phyloP scores from a whole-genome alignment of 768 basidiomycete genomes.

The Tylopilus sp. region DNA sequence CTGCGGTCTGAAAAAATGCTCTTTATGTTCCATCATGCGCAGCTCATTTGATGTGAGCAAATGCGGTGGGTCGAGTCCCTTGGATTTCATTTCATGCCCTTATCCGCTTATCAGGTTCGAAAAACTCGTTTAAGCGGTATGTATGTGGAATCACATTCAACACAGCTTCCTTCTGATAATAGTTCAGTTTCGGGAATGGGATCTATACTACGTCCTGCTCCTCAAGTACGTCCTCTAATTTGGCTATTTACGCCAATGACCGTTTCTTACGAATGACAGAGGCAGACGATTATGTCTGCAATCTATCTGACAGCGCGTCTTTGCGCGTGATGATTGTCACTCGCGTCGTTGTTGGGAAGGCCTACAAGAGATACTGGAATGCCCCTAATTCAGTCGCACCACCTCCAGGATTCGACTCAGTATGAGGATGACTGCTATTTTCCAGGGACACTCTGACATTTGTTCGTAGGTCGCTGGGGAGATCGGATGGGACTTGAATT shows the following conservation, averaged over 20 bases:
- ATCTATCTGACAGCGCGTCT: slow-evolving; percentile 37
- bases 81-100: slow-evolving; percentile 3
- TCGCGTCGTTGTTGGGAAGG: slow-evolving; percentile 62
- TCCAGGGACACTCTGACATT: not conserved
- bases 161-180: not conserved
- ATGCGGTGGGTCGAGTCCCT: slow-evolving; percentile 44
- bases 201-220: slow-evolving; percentile 67
- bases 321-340: slow-evolving; percentile 53
- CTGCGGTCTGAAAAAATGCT: slow-evolving; percentile 49
- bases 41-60: slow-evolving; percentile 57
- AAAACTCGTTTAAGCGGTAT: slow-evolving; percentile 53
- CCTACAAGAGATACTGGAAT: slow-evolving; percentile 48
- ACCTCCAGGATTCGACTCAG: slow-evolving; percentile 58
- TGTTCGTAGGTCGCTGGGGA: slow-evolving; percentile 50
- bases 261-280: slow-evolving; percentile 36
- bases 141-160: slow-evolving; percentile 2
- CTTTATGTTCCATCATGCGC: slow-evolving; percentile 54
- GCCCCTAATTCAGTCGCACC: slow-evolving; percentile 46
- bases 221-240: slow-evolving; percentile 45
- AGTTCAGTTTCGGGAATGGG: slow-evolving; percentile 58
- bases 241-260: not conserved
- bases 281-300: slow-evolving; percentile 61
- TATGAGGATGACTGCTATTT: slow-evolving; percentile 31
- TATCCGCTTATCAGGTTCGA: slow-evolving; percentile 38
- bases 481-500: slow-evolving; percentile 64